Base-by-base conservation (phyloP, 192 early-diverging fungal species). In the Coemansia sp. region DNA sequence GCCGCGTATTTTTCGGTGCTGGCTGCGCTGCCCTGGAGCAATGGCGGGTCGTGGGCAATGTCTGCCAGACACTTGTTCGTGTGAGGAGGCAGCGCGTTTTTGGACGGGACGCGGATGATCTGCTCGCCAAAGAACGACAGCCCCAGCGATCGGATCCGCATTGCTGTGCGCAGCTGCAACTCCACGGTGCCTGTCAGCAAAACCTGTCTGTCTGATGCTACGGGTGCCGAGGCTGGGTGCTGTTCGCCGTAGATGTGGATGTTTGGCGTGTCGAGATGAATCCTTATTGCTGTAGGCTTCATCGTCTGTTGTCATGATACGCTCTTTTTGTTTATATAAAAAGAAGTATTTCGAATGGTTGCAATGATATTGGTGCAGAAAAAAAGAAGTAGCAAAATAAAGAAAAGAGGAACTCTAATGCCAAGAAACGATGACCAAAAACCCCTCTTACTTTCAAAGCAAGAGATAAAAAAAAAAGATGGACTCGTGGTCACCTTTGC, bases 211-310 rank as follows among this genome's bases (percentile, higher is more conserved):
- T 8, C 20, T 49, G 48, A 2, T 49, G 15, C 3, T 7, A 4
- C 11, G 65, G 34, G 21, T 34, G 33, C 21, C 14, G 55, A 9
- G 16, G 20, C 48, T 49, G 48, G 48, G 11, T 12, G 55, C 14
- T 66, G 67, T 21, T 76, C 68, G 51, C 74, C 68, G 55, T 44
- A 63, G 59, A 76, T 44, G 53, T 64, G 33, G 11, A 69, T 57
- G 23, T 36, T 30, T 48, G 73, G 72, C n/a, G 60, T 39, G 30
- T 73, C 66, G 16, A 67, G 62, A 41, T 45, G 23, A 26, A 73
- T 67, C n/a, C 60, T 20, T n/a, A 73, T 21, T 14, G 41, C 48
- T 4, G 38, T 41, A 4, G 71, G 60, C 39, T 61, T 46, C 58
- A 61, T 72, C 18, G 24, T 23, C 9, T 30, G 24, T 7, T 35